Conservation (phyloP, 1,284 basidiomycete species). For the Marasmius oreades region DNA sequence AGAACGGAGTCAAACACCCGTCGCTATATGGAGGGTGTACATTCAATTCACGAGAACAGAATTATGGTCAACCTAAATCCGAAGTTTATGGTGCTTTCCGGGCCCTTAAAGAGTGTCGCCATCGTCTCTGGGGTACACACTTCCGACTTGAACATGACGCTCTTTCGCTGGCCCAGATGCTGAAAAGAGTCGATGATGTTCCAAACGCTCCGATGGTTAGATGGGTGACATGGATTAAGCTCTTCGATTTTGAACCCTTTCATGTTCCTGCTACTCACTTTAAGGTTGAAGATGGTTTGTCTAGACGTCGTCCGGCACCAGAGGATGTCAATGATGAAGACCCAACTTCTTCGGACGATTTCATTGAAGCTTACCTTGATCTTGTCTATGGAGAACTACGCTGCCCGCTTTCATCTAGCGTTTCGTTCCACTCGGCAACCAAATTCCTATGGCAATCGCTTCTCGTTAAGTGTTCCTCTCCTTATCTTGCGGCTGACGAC, state of each 20-base stretch:
- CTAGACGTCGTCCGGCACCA: slow-evolving; percentile 12
- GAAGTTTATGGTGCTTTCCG: slow-evolving; percentile 34
- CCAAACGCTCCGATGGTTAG: slow-evolving; percentile 31
- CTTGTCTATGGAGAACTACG: neutral
- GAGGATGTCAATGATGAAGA: slow-evolving; percentile 16
- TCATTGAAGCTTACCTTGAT: slow-evolving; percentile 11
- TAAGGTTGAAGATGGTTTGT: slow-evolving; percentile 29
- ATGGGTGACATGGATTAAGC: slow-evolving; percentile 29
- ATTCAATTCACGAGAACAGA: slow-evolving; percentile 36
- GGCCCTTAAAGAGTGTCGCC: slow-evolving; percentile 27
- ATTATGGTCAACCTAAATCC: slow-evolving; percentile 32
- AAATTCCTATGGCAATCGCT: neutral
- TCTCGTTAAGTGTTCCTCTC: neutral
- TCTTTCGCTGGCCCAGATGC: slow-evolving; percentile 31
- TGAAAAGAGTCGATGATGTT: slow-evolving; percentile 28
- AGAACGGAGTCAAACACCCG: slow-evolving; percentile 19
- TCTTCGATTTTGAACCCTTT: slow-evolving; percentile 29
- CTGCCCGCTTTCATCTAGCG: neutral
- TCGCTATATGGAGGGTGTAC: slow-evolving; percentile 30
- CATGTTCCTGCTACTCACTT: slow-evolving; percentile 28
- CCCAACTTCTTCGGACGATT: slow-evolving; percentile 17
- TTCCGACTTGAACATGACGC: slow-evolving; percentile 33
- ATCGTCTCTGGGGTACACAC: slow-evolving; percentile 28
- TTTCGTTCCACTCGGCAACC: neutral
- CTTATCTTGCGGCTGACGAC: neutral